These are phyloP conservation scores for Claviceps cyperi DNA, from an alignment of 2,329 filamentous ascomycete species.

Conservation along the genomic window DNA sequence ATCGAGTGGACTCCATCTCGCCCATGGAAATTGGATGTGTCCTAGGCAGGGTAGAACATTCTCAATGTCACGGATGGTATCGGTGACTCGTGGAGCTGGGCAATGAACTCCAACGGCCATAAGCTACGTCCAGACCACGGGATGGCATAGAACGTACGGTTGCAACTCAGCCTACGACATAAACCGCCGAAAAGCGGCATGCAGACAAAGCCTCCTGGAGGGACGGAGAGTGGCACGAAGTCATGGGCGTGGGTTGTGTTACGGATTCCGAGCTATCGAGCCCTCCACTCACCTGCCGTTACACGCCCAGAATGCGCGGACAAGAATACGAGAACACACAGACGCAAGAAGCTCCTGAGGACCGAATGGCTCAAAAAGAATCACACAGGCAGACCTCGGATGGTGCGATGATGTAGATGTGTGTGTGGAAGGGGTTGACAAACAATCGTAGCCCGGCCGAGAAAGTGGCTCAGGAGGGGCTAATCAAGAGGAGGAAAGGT, in stretches of 20 bases:
- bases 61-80: background rate
- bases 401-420: background rate
- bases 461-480: background rate
- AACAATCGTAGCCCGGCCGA: background rate
- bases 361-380: background rate
- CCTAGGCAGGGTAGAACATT: background rate
- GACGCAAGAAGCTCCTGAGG: background rate
- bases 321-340: background rate
- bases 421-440: background rate
- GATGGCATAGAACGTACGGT: background rate
- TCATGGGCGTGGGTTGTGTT: background rate
- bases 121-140: background rate
- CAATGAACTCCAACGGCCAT: background rate
- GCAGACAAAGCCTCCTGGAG: background rate
- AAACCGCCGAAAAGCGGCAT: too few relatives aligned
- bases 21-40: background rate
- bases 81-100: background rate
- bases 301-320: background rate
- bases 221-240: background rate
- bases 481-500: background rate
- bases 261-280: background rate
- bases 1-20: too few relatives aligned
- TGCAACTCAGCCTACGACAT: background rate
- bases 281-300: background rate
- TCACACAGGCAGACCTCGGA: background rate